Evolutionary conservation across 2,329 filamentous ascomycete species (phyloP).

Genomic region (Lomentospora prolificans): DNA sequence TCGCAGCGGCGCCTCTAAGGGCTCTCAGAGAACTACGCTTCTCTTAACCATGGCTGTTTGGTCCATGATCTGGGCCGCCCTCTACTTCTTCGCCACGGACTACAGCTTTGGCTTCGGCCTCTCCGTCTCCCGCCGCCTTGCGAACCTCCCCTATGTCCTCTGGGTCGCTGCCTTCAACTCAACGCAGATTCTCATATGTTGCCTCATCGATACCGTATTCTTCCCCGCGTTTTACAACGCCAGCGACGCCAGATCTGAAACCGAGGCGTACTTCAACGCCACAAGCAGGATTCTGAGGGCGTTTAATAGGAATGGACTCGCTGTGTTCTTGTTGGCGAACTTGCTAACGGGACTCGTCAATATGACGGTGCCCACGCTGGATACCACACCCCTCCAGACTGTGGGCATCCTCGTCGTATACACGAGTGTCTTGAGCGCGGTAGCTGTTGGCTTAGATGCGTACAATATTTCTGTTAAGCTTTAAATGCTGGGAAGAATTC

Average conservation of each 20-base stretch:
- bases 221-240: slow-evolving; percentile 64
- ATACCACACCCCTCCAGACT: slow-evolving; percentile 52
- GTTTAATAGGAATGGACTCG: slow-evolving; percentile 81
- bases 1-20: slow-evolving; percentile 27
- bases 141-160: slow-evolving; percentile 86
- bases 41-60: slow-evolving; percentile 55
- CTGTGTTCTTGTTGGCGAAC: slow-evolving; percentile 80
- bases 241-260: slow-evolving; percentile 44
- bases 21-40: slow-evolving; percentile 44
- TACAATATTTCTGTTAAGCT: slow-evolving; percentile 63
- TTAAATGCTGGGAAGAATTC: too few relatives aligned
- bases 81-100: slow-evolving; percentile 62
- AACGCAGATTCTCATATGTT: slow-evolving; percentile 70
- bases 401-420: slow-evolving; percentile 72
- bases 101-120: slow-evolving; percentile 63
- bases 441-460: slow-evolving; percentile 58
- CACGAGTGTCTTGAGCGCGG: slow-evolving; percentile 51
- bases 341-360: slow-evolving; percentile 84
- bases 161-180: slow-evolving; percentile 92
- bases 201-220: slow-evolving; percentile 63
- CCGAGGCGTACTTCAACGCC: slow-evolving; percentile 53
- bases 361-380: slow-evolving; percentile 71
- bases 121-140: slow-evolving; percentile 75
- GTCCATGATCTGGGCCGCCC: slow-evolving; percentile 54
- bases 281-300: slow-evolving; percentile 75